Percentiles rank a stretch among this genome's conserved stretches.
phyloP scores from a whole-genome alignment of 495 filamentous ascomycete genomes.

The Penicillium salamii region DNA sequence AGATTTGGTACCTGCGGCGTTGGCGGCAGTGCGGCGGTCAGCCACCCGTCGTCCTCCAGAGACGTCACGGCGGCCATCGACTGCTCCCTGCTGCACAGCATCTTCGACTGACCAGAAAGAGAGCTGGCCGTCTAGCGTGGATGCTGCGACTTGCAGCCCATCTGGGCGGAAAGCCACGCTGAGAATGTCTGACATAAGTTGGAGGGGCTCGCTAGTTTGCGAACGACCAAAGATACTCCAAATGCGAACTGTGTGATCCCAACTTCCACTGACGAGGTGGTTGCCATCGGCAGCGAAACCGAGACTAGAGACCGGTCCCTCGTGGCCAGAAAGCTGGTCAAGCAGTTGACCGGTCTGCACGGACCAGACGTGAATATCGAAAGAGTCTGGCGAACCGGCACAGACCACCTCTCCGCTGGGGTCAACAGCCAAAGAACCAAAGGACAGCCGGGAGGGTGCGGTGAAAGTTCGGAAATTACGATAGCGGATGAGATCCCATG shows the following conservation, averaged over 20 bases:
- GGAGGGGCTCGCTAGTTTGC: slow-evolving; percentile 91
- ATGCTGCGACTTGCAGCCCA: slow-evolving; percentile 84
- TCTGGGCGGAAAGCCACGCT: slow-evolving; percentile 87
- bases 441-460: slow-evolving; percentile 83
- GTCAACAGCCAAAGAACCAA: slow-evolving; percentile 92
- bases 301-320: slow-evolving; percentile 84
- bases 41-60: slow-evolving; percentile 85
- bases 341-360: slow-evolving; percentile 96
- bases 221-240: slow-evolving; percentile 94
- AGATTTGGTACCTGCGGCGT: slow-evolving; percentile 80
- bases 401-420: slow-evolving; percentile 94
- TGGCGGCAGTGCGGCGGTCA: slow-evolving; percentile 87
- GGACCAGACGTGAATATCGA: slow-evolving; percentile 97
- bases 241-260: slow-evolving; percentile 91
- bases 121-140: slow-evolving; percentile 87
- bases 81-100: slow-evolving; percentile 72
- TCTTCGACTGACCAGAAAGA: slow-evolving; percentile 93
- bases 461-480: slow-evolving; percentile 97
- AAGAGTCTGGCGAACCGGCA: slow-evolving; percentile 90
- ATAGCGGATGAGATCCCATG: slow-evolving; percentile 96
- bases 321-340: slow-evolving; percentile 86
- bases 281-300: slow-evolving; percentile 85
- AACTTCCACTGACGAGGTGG: slow-evolving; percentile 82
- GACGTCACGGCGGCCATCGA: slow-evolving; percentile 88
- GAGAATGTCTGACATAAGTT: slow-evolving; percentile 85